These are phyloP conservation scores for Solanum arcanum DNA, from an alignment of 257 asterid species.

Conservation along the genomic window DNA sequence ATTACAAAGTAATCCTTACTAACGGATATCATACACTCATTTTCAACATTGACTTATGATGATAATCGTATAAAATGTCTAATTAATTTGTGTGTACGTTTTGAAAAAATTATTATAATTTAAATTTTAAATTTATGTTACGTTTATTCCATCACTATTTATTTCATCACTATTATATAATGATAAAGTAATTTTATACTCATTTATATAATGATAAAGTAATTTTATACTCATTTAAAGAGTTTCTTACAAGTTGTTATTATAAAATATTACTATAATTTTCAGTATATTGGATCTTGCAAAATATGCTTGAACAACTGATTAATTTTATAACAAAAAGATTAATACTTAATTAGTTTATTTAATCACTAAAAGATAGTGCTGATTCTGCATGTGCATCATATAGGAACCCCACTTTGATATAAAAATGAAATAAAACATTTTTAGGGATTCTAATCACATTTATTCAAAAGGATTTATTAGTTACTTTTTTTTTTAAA, in stretches of 20 bases:
- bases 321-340: neutral
- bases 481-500: neutral
- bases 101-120: accelerated
- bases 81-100: neutral
- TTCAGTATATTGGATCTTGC: neutral
- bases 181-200: neutral
- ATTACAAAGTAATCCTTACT: neutral
- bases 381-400: neutral
- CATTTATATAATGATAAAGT: neutral
- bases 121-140: neutral
- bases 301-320: neutral
- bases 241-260: neutral
- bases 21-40: neutral
- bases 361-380: neutral
- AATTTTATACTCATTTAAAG: neutral
- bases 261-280: neutral
- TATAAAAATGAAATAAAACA: neutral
- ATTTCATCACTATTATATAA: neutral
- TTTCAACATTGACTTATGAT: no score
- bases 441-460: neutral
- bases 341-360: neutral
- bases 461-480: neutral
- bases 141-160: neutral
- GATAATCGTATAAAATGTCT: no score
- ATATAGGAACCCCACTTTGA: neutral